phyloP scores from a whole-genome alignment of 345 rosid species.

The Eucalyptus lansdowneana region DNA sequence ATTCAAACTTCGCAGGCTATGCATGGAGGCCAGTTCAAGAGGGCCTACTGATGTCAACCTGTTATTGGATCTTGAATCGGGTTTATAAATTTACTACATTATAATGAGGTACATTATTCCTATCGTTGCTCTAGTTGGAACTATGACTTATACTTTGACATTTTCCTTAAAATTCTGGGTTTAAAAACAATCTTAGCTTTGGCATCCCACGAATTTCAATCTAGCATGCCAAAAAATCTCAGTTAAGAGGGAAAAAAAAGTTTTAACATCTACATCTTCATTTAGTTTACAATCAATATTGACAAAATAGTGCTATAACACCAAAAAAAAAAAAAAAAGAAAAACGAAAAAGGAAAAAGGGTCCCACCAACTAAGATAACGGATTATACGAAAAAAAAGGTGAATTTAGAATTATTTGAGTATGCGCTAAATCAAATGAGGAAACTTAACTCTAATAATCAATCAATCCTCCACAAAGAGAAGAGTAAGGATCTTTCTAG shows the following conservation, averaged over 20 bases:
- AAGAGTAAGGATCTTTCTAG: neutral
- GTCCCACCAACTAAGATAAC: neutral
- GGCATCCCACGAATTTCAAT: neutral
- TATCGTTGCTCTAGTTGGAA: neutral
- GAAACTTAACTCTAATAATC: neutral
- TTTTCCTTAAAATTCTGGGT: neutral
- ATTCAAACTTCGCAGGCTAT: neutral
- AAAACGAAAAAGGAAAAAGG: neutral
- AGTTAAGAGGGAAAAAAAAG: neutral
- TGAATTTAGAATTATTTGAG: neutral
- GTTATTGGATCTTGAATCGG: conserved; percentile 16
- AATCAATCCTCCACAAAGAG: neutral
- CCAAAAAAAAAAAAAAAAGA: fast-evolving
- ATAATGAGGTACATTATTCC: neutral
- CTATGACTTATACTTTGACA: neutral
- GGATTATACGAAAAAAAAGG: neutral
- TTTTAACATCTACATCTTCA: neutral
- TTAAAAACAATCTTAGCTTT: neutral
- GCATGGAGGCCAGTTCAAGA: conserved; percentile 63
- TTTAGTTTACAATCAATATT: too few species aligned
- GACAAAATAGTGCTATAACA: neutral
- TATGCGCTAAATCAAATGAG: neutral
- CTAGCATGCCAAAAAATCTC: neutral
- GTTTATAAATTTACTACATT: neutral
- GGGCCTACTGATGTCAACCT: conserved; percentile 61